phyloP scores from a whole-genome alignment of 2,329 filamentous ascomycete species.

The Neofusicoccum sp. region DNA sequence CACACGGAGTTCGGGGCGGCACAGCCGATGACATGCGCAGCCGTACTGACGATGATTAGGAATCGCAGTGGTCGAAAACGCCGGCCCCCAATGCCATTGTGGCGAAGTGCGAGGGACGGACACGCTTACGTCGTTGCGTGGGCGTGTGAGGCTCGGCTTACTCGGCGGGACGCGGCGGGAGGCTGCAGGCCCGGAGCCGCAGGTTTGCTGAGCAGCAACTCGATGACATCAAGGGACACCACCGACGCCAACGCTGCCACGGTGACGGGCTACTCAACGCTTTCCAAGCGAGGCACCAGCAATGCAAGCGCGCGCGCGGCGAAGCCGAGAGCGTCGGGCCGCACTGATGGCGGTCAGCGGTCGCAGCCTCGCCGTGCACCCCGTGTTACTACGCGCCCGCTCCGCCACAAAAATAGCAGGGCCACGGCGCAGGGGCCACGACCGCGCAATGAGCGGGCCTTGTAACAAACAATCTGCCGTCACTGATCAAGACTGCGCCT shows the following conservation, averaged over 20 bases:
- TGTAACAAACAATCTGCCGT: conserved; percentile 11
- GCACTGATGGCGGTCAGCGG: conserved; percentile 11
- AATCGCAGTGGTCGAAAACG: too few relatives aligned
- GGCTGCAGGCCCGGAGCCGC: conserved; percentile 13
- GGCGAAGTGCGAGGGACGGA: too few relatives aligned
- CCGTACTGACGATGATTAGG: too few relatives aligned
- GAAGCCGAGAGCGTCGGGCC: conserved; percentile 11
- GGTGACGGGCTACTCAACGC: neutral
- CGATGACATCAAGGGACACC: neutral
- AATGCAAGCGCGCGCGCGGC: conserved; percentile 1
- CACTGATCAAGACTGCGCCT: conserved; percentile 4
- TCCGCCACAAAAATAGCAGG: conserved; percentile 1
- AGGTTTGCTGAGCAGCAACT: neutral
- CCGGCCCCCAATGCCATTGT: too few relatives aligned
- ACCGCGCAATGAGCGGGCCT: conserved; percentile 9
- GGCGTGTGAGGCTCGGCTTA: conserved; percentile 5
- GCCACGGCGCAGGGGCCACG: neutral
- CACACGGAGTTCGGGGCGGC: too few relatives aligned
- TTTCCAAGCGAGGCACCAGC: neutral
- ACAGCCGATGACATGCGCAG: too few relatives aligned
- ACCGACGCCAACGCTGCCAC: neutral
- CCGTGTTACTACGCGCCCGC: neutral
- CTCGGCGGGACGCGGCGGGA: neutral
- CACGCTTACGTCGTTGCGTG: neutral
- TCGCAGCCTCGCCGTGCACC: neutral